A percentile compares a stretch with the other conserved stretches of the same genome.
Conservation (phyloP, 345 rosid species). For the Boechera stricta region DNA sequence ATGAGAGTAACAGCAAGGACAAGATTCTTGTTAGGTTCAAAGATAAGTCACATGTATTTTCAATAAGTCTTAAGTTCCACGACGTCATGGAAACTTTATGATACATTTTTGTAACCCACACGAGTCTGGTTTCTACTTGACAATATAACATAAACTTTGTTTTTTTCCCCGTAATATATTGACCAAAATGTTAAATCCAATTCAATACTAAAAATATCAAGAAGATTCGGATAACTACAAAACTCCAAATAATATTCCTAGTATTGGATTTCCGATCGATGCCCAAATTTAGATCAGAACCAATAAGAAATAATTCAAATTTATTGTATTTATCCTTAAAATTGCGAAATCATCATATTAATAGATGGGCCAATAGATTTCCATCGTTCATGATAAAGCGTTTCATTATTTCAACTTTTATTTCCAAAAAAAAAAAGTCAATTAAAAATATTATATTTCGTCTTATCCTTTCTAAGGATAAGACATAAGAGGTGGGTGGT, state of each 20-base stretch:
- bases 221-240: constrained; percentile 3
- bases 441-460: not conserved
- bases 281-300: constrained; percentile 4
- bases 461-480: constrained; percentile 39
- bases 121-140: constrained; percentile 10
- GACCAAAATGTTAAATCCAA: not conserved
- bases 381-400: constrained; percentile 22
- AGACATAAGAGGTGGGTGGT: constrained; percentile 10
- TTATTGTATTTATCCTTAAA: constrained; percentile 12
- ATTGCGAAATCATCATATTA: not conserved
- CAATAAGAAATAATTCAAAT: not conserved
- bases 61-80: constrained; percentile 3
- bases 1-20: not conserved
- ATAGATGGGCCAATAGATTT: constrained; percentile 17
- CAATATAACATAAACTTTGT: not conserved
- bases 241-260: constrained; percentile 15
- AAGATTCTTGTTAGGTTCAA: constrained; percentile 22
- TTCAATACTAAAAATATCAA: not conserved
- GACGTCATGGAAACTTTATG: constrained; percentile 31
- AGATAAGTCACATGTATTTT: constrained; percentile 13
- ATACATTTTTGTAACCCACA: constrained; percentile 24
- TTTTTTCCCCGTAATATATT: not conserved
- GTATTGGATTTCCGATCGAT: constrained; percentile 3
- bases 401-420: constrained; percentile 6
- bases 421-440: not conserved